Base-by-base conservation (phyloP, 176 grass and related monocot species). In the Oryza glaberrima region DNA sequence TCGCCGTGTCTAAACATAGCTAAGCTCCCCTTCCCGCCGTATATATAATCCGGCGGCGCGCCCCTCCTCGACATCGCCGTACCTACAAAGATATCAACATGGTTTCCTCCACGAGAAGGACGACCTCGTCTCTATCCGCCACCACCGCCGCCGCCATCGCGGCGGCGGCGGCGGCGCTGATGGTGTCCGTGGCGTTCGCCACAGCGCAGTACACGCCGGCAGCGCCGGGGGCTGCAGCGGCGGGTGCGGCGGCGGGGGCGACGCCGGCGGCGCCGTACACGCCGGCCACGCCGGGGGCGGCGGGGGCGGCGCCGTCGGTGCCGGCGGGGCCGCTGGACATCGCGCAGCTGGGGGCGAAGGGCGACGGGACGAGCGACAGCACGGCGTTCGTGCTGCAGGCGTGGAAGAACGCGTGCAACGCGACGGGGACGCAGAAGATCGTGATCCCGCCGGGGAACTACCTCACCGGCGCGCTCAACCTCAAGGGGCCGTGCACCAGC, bases 401-500 rank as follows among this genome's bases (percentile, higher is more conserved):
- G 78, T 94, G 94, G 94, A 69, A 81, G 77, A 11, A 47, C 26
- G 94, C 94, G 82, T 97, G 92, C 72, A 4, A 0, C 2, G 75
- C 85, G 28, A 44, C 81, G 4, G 89, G 87, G 41, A 54, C 35
- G 45, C 81, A 90, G 32, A 86, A 61, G 75, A 80, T 97, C 64
- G 1, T 82, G 43, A 86, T 97, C 52, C 91, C 91, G 2, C 3
- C 48, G 5, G 94, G 94, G 11, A 35, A 60, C 41, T 97, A 65
- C 83, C 54, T 90, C 15, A 70, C 87, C 0, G 92, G 92, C 16
- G 66, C 82, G 1, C 25, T 92, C 4, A 19, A 23, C 14, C 86
- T 97, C 11, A 0, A 9, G 43, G 94, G 91, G 1, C 94, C 94
- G 26, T 97, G 87, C 91, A 97, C 77, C 14, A 65, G 82, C 75